Base-by-base conservation (phyloP, 148 eudicot species). In the Agrostemma githago region DNA sequence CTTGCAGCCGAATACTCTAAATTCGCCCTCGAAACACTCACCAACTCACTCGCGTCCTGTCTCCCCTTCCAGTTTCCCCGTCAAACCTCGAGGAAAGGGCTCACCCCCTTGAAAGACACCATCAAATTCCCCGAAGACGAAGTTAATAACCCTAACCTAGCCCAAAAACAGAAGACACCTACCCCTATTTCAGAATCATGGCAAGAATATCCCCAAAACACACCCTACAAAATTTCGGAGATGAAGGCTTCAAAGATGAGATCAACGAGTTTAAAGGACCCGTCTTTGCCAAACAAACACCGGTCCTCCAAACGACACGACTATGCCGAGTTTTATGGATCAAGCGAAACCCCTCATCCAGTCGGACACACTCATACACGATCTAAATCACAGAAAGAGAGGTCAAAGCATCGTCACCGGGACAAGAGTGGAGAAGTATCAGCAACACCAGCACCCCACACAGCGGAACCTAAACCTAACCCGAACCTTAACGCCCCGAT, bases 51-150 rank as follows among this genome's bases (percentile, higher is more conserved):
- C 57, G 41, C 76, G 40, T 81, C 83, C 42, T 83, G 86, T 21
- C 17, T 81, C 40, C 98, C 96, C 44, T 83, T 82, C 34, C 81
- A 67, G 8, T 80, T 76, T 19, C 58, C 62, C 41, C 71, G 39
- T 21, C 81, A 60, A 54, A 68, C 80, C 62, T 63, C 91, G 48
- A 84, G 70, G 56, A 63, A 73, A 43, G 79, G 86, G 72, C 95
- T 93, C 62, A 82, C 89, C 57, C 98, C 97, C 20, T 61, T 93
- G 67, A 93, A 89, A 85, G 93, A 88, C 81, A 72, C 85, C 56
- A 90, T 91, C 19, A 75, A 81, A 75, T 86, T 93, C 89, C 92
- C 95, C 0, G 97, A 87, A 84, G 98, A 91, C 54, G 90, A 81
- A 82, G 62, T 73, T 1, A 75, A 87, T 1, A 75, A 87, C 16